Evolutionary conservation across 208 protist genomes (phyloP).

Genomic region (Leishmania martiniquensis): DNA sequence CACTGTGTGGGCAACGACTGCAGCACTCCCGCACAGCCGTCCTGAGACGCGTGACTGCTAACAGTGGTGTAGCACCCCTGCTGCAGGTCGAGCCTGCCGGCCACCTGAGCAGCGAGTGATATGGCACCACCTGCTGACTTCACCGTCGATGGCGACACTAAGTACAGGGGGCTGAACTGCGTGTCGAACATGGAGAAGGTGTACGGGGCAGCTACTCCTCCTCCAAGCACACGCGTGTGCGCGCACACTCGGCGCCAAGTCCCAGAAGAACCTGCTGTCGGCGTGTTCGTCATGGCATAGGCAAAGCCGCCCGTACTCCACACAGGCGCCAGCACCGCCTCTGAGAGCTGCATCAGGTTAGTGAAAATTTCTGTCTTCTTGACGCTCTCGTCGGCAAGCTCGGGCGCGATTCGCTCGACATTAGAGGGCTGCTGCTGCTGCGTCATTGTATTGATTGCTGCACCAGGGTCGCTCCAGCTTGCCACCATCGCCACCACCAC

Average conservation of each 20-base stretch:
- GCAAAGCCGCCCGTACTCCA: slow-evolving; percentile 25
- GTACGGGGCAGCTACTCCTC: slow-evolving; percentile 11
- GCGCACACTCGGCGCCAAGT: slow-evolving; percentile 11
- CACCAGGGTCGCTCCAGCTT: neutral
- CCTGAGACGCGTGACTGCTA: neutral
- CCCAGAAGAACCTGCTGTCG: neutral
- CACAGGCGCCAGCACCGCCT: slow-evolving; percentile 29
- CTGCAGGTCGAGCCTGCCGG: slow-evolving; percentile 19
- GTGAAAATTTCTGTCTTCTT: neutral
- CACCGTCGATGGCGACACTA: neutral
- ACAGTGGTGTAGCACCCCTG: slow-evolving; percentile 13
- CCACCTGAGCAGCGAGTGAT: neutral
- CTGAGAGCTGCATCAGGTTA: slow-evolving; percentile 21
- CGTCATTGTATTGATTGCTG: neutral
- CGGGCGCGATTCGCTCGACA: neutral
- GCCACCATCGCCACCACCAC: too few relatives aligned
- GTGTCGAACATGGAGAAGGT: slow-evolving; percentile 32
- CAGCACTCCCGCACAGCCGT: neutral
- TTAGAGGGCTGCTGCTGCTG: neutral
- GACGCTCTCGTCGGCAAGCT: neutral
- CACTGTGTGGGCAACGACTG: slow-evolving; percentile 15
- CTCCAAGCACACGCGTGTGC: slow-evolving; percentile 15
- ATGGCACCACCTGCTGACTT: neutral
- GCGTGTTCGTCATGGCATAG: slow-evolving; percentile 3
- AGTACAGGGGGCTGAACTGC: slow-evolving; percentile 26